A percentile compares a stretch with the other conserved stretches of the same genome.
phyloP scores from a whole-genome alignment of 2,329 filamentous ascomycete species.

The Dryadomyces quercus-mongolicae region DNA sequence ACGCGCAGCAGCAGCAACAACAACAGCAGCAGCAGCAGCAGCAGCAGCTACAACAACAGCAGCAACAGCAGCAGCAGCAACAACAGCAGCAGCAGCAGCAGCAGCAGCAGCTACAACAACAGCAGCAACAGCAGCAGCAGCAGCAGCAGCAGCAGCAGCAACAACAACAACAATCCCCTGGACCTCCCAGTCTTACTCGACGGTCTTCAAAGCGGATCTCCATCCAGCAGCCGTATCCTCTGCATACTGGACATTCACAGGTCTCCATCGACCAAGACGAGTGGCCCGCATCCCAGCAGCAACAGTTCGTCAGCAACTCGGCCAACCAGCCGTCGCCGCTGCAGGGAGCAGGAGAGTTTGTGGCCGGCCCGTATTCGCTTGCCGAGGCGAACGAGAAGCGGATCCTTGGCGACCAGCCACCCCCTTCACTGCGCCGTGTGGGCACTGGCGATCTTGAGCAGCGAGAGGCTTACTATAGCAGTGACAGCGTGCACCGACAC shows the following conservation, averaged over 20 bases:
- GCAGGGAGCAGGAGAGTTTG: slow-evolving; percentile 28
- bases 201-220: slow-evolving; percentile 42
- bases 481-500: slow-evolving; percentile 28
- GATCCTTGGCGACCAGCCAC: slow-evolving; percentile 27
- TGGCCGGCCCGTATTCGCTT: slow-evolving; percentile 22
- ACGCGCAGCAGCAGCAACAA: too few relatives aligned
- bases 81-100: slow-evolving; percentile 9
- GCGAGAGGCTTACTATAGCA: slow-evolving; percentile 30
- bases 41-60: too few relatives aligned
- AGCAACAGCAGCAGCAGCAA: slow-evolving; percentile 15
- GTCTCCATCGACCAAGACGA: slow-evolving; percentile 22
- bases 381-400: slow-evolving; percentile 28
- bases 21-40: too few relatives aligned
- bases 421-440: slow-evolving; percentile 33
- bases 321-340: slow-evolving; percentile 29
- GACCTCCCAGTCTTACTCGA: slow-evolving; percentile 34
- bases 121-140: slow-evolving; percentile 3
- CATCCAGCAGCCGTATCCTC: slow-evolving; percentile 29
- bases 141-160: slow-evolving; percentile 7
- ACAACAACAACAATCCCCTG: slow-evolving; percentile 37
- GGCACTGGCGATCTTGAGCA: slow-evolving; percentile 21
- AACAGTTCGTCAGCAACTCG: neutral
- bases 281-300: slow-evolving; percentile 17
- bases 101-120: slow-evolving; percentile 7
- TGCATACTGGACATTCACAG: slow-evolving; percentile 30